phyloP scores from a whole-genome alignment of 257 asterid genomes.

The Plantago elongata region DNA sequence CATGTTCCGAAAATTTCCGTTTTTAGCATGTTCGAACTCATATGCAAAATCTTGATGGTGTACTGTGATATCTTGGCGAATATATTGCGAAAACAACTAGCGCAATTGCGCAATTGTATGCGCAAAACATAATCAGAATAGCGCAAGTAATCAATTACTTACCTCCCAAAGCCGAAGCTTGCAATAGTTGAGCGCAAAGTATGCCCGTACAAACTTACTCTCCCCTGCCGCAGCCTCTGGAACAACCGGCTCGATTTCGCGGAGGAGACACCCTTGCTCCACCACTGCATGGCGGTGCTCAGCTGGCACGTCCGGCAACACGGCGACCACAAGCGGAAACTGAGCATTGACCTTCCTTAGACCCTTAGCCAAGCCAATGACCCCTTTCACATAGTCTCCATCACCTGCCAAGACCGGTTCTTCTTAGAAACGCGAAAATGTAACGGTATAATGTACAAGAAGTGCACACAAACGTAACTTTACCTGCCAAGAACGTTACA shows the following conservation, averaged over 20 bases:
- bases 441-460: no score
- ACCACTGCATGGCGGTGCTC: slow-evolving; percentile 45
- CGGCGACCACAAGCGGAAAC: slow-evolving; percentile 51
- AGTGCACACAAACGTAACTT: no score
- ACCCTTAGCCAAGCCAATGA: slow-evolving; percentile 47
- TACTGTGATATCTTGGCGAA: no score
- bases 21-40: no score
- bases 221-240: slow-evolving; percentile 12
- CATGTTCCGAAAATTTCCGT: no score
- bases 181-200: slow-evolving; percentile 41
- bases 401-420: slow-evolving; percentile 38
- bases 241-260: slow-evolving; percentile 36
- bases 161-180: slow-evolving; percentile 58
- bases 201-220: slow-evolving; percentile 30
- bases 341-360: slow-evolving; percentile 38
- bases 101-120: no score
- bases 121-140: background rate
- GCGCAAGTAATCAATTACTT: background rate
- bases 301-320: slow-evolving; percentile 49
- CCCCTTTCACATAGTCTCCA: slow-evolving; percentile 49
- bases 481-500: slow-evolving; percentile 46
- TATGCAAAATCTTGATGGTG: no score
- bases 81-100: no score
- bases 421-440: no score
- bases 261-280: slow-evolving; percentile 45